A percentile compares a stretch with the other conserved stretches of the same genome.
Conservation (phyloP, 2,329 filamentous ascomycete species). For the Triangularia setosa region DNA sequence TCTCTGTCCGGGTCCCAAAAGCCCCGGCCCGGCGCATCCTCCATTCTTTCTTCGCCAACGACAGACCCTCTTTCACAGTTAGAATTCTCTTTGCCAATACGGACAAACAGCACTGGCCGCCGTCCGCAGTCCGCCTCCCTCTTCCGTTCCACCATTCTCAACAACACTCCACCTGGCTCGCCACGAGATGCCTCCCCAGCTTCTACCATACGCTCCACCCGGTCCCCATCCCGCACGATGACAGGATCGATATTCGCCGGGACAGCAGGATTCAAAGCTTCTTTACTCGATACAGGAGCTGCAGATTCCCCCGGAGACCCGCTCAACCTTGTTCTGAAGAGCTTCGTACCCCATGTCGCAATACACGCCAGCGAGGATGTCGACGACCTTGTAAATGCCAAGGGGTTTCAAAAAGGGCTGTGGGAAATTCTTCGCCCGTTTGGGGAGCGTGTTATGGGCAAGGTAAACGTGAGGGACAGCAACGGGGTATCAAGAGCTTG, state of each 20-base stretch:
- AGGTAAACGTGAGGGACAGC: constrained; percentile 86
- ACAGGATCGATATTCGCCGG: constrained; percentile 57
- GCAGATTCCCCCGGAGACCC: constrained; percentile 51
- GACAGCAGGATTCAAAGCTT: constrained; percentile 32
- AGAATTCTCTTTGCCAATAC: constrained; percentile 46
- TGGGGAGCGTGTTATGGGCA: constrained; percentile 81
- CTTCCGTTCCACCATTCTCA: constrained; percentile 56
- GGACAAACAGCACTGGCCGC: constrained; percentile 29
- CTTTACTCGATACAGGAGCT: constrained; percentile 40
- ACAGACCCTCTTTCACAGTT: constrained; percentile 44
- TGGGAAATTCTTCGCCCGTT: constrained; percentile 86
- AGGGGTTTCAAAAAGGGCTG: constrained; percentile 79
- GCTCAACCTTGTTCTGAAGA: constrained; percentile 67
- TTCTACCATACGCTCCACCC: constrained; percentile 29
- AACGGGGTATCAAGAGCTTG: constrained; percentile 76
- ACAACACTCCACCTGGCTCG: constrained; percentile 60
- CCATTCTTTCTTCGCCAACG: not conserved
- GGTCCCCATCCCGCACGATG: constrained; percentile 49
- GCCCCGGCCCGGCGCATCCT: constrained; percentile 43
- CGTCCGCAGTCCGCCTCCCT: constrained; percentile 48
- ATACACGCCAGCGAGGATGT: constrained; percentile 85
- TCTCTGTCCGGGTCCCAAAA: constrained; percentile 41
- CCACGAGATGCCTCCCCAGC: constrained; percentile 63
- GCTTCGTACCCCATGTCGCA: constrained; percentile 85
- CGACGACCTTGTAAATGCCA: constrained; percentile 71